Conservation (phyloP, 495 filamentous ascomycete species). For the Baudoinia panamericana region DNA sequence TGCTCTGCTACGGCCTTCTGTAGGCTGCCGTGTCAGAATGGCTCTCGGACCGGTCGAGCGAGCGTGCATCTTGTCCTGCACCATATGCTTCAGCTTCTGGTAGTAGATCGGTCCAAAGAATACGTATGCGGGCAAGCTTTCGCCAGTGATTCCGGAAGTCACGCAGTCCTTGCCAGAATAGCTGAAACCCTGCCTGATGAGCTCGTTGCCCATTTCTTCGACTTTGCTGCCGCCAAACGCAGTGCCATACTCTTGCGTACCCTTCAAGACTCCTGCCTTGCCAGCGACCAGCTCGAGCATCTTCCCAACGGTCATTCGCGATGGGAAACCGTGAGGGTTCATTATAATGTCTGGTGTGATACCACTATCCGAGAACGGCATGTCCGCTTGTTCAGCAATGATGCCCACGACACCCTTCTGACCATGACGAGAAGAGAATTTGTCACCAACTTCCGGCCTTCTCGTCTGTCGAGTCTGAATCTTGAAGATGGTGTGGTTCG, state of each 20-base stretch:
- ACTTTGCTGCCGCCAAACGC: slow-evolving; percentile 90
- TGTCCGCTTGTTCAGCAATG: slow-evolving; percentile 87
- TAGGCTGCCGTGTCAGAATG: slow-evolving; percentile 88
- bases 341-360: slow-evolving; percentile 97
- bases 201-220: slow-evolving; percentile 71
- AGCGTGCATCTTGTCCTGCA: slow-evolving; percentile 99
- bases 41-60: slow-evolving; percentile 80
- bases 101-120: slow-evolving; percentile 99
- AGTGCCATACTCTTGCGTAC: slow-evolving; percentile 77
- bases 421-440: slow-evolving; percentile 36
- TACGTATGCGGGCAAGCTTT: slow-evolving; percentile 85
- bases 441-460: slow-evolving; percentile 66
- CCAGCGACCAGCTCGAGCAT: slow-evolving; percentile 91
- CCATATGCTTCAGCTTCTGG: slow-evolving; percentile 99
- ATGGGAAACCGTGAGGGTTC: slow-evolving; percentile 99
- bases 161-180: slow-evolving; percentile 96
- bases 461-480: slow-evolving; percentile 86
- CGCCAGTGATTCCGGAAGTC: slow-evolving; percentile 88
- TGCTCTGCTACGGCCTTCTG: slow-evolving; percentile 83
- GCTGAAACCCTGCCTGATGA: slow-evolving; percentile 79
- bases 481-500: slow-evolving; percentile 69
- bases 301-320: slow-evolving; percentile 98
- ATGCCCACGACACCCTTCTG: slow-evolving; percentile 73
- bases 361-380: slow-evolving; percentile 88
- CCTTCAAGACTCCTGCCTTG: slow-evolving; percentile 78